Conservation (phyloP, 805 yeast genomes). For the Sugiyamaella boreocaroliniensis region DNA sequence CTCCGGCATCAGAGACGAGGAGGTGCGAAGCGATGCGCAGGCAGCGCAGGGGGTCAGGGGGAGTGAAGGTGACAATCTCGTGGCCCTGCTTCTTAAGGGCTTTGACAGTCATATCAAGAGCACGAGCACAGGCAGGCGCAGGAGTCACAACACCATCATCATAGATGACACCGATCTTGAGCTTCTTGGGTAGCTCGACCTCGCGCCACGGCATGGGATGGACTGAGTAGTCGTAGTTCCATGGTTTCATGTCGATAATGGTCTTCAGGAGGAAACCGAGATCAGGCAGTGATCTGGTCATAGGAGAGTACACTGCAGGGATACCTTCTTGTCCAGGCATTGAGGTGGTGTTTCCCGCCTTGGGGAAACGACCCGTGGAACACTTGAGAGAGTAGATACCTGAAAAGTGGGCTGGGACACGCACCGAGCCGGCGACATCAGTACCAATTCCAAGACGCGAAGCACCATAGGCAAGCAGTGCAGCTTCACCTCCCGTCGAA, state of each 20-base stretch:
- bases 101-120: slow-evolving; percentile 34
- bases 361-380: slow-evolving; percentile 45
- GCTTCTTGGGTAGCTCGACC: slow-evolving; percentile 33
- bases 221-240: slow-evolving; percentile 46
- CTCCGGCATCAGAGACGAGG: slow-evolving; percentile 32
- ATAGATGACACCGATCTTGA: slow-evolving; percentile 43
- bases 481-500: slow-evolving; percentile 49
- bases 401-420: slow-evolving; percentile 48
- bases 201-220: slow-evolving; percentile 48
- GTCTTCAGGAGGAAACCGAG: slow-evolving; percentile 44
- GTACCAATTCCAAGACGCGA: slow-evolving; percentile 48
- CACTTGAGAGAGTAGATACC: slow-evolving; percentile 47
- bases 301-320: slow-evolving; percentile 38
- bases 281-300: slow-evolving; percentile 45
- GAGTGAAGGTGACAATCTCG: slow-evolving; percentile 38
- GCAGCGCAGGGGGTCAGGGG: slow-evolving; percentile 50
- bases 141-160: slow-evolving; percentile 47
- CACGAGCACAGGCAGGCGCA: slow-evolving; percentile 42
- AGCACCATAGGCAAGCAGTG: slow-evolving; percentile 42
- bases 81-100: slow-evolving; percentile 42
- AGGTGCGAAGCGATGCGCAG: slow-evolving; percentile 48
- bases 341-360: slow-evolving; percentile 33
- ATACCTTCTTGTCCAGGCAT: slow-evolving; percentile 45
- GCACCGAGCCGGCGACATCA: slow-evolving; percentile 52
- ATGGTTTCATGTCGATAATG: slow-evolving; percentile 44